These are phyloP conservation scores for Gossypium gossypioides DNA, from an alignment of 441 rosid species.

Conservation along the genomic window DNA sequence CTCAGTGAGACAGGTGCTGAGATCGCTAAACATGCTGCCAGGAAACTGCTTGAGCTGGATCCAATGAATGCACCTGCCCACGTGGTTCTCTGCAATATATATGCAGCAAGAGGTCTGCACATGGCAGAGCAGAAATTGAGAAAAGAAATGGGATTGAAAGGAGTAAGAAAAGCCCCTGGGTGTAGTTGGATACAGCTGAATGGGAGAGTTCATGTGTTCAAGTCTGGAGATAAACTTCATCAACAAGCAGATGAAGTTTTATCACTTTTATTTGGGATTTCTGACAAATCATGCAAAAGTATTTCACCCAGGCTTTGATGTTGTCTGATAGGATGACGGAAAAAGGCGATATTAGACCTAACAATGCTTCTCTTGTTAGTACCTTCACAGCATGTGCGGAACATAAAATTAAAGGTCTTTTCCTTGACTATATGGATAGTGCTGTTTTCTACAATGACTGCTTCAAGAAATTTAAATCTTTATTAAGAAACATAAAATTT, in stretches of 20 bases:
- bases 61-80: slow-evolving; percentile 65
- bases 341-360: slow-evolving; percentile 26
- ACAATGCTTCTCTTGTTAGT: slow-evolving; percentile 34
- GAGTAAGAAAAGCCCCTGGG: slow-evolving; percentile 71
- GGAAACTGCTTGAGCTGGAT: slow-evolving; percentile 46
- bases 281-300: slow-evolving; percentile 15
- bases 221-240: slow-evolving; percentile 52
- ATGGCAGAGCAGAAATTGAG: slow-evolving; percentile 51
- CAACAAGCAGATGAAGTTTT: slow-evolving; percentile 26
- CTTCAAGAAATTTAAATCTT: neutral
- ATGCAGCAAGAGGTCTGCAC: slow-evolving; percentile 42
- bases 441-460: neutral
- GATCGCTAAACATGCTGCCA: slow-evolving; percentile 44
- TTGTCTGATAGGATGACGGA: slow-evolving; percentile 26
- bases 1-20: slow-evolving; percentile 28
- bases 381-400: slow-evolving; percentile 32
- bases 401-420: neutral
- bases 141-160: slow-evolving; percentile 59
- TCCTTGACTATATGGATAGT: neutral
- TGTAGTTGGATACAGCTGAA: slow-evolving; percentile 64
- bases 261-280: slow-evolving; percentile 26
- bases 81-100: slow-evolving; percentile 55
- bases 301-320: slow-evolving; percentile 18
- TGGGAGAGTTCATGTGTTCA: slow-evolving; percentile 40
- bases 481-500: neutral